These are phyloP conservation scores for Colletotrichum plurivorum DNA, from an alignment of 2,329 filamentous ascomycete genomes.

Conservation along the genomic window DNA sequence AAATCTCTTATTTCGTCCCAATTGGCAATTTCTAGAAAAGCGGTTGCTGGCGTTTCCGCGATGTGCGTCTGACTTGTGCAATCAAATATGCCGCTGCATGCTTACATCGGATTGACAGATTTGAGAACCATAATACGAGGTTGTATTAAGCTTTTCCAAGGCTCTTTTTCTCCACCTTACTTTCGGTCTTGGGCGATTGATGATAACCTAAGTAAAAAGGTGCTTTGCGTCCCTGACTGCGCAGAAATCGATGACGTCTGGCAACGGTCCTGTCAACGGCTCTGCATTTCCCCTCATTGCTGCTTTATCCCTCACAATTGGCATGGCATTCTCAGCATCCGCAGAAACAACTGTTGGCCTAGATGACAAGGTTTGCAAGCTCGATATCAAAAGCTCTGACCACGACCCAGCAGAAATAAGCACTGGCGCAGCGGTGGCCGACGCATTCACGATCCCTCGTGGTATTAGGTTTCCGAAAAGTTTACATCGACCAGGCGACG, in stretches of 20 bases:
- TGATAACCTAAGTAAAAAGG: conserved; percentile 9
- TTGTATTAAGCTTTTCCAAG: background rate
- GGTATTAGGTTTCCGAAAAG: background rate
- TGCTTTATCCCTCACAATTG: too few relatives aligned
- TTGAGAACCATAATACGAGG: background rate
- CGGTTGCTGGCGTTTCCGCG: conserved; percentile 11
- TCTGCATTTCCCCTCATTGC: background rate
- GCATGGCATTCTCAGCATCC: too few relatives aligned
- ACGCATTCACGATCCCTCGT: background rate
- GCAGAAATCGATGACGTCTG: conserved; percentile 2
- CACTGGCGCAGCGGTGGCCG: background rate
- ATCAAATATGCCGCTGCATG: background rate
- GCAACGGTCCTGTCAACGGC: too few relatives aligned
- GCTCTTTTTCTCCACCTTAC: background rate
- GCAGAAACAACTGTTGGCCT: too few relatives aligned
- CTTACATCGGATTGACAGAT: conserved; percentile 14
- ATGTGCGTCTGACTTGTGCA: conserved; percentile 6
- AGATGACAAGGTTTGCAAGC: background rate
- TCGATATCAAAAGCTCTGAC: background rate
- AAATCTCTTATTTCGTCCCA: background rate
- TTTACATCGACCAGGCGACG: background rate
- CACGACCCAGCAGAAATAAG: too few relatives aligned
- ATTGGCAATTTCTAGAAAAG: conserved; percentile 2
- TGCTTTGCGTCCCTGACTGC: background rate
- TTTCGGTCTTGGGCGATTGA: conserved; percentile 1